Percentiles rank a stretch among this genome's conserved stretches.
These are phyloP conservation scores for Obelidium mucronatum DNA, from an alignment of 192 early-diverging fungal species.

Conservation along the genomic window DNA sequence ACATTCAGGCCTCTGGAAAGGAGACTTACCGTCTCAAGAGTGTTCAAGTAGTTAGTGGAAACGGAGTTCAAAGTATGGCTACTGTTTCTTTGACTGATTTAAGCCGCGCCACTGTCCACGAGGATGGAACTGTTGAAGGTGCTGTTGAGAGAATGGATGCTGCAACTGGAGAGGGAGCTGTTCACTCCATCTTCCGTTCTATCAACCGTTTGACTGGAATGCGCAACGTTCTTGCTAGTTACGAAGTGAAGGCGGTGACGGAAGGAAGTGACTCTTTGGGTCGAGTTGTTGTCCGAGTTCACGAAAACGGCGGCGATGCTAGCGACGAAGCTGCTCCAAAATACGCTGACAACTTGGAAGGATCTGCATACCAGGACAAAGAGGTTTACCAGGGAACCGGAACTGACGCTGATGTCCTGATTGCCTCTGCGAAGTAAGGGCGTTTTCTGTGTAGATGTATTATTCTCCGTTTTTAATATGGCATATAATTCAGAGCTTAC, in stretches of 20 bases:
- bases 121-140: constrained; percentile 30
- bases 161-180: constrained; percentile 85
- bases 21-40: constrained; percentile 70
- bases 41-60: constrained; percentile 83
- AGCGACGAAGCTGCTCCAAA: constrained; percentile 24
- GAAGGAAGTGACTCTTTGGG: constrained; percentile 89
- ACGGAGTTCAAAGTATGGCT: constrained; percentile 77
- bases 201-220: constrained; percentile 87
- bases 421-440: constrained; percentile 73
- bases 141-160: constrained; percentile 68
- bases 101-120: not conserved
- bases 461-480: not conserved
- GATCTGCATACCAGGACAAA: constrained; percentile 32
- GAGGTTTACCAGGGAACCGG: constrained; percentile 78
- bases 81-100: constrained; percentile 80
- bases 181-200: constrained; percentile 87
- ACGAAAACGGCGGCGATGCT: constrained; percentile 32
- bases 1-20: constrained; percentile 47
- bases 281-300: constrained; percentile 81
- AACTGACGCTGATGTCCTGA: constrained; percentile 86
- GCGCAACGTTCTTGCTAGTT: constrained; percentile 79
- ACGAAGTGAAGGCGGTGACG: constrained; percentile 86
- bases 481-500: constrained; percentile 64
- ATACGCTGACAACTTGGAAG: constrained; percentile 25
- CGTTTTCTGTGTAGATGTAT: not conserved